phyloP scores from a whole-genome alignment of 139 green algal genomes.

The Nannochloris sp. region DNA sequence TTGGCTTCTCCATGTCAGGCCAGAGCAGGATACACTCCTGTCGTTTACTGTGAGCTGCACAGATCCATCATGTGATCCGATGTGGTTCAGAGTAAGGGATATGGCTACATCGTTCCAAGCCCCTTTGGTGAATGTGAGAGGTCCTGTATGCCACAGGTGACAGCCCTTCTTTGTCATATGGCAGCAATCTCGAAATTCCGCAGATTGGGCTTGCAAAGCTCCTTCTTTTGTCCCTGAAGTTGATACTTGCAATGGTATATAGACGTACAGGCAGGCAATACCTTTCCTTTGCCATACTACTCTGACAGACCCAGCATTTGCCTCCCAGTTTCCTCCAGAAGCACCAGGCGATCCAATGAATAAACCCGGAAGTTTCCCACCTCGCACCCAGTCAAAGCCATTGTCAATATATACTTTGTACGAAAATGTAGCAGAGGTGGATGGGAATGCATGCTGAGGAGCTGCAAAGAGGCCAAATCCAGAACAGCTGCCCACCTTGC shows the following conservation, averaged over 20 bases:
- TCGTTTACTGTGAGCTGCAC: background rate
- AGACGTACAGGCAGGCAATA: background rate
- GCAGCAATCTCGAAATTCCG: background rate
- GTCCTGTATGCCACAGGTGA: slow-evolving; percentile 1
- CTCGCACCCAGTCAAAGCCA: background rate
- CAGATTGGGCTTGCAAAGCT: background rate
- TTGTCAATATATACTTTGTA: background rate
- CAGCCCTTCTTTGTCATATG: background rate
- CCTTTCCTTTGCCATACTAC: slow-evolving; percentile 2
- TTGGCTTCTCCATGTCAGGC: background rate
- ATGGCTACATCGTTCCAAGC: background rate
- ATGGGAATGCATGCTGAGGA: background rate
- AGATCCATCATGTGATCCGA: background rate
- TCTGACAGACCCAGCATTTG: background rate
- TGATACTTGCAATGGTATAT: background rate
- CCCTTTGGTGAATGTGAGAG: background rate
- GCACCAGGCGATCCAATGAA: background rate
- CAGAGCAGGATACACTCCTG: background rate
- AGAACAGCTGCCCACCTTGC: background rate
- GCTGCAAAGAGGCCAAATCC: background rate
- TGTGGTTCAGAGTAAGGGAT: background rate
- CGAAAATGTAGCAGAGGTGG: background rate
- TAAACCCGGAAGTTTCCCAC: background rate
- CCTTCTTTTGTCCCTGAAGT: background rate
- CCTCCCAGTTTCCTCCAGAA: background rate